phyloP scores from a whole-genome alignment of 1,139 yeast species.

The Kazachstania sp. region DNA sequence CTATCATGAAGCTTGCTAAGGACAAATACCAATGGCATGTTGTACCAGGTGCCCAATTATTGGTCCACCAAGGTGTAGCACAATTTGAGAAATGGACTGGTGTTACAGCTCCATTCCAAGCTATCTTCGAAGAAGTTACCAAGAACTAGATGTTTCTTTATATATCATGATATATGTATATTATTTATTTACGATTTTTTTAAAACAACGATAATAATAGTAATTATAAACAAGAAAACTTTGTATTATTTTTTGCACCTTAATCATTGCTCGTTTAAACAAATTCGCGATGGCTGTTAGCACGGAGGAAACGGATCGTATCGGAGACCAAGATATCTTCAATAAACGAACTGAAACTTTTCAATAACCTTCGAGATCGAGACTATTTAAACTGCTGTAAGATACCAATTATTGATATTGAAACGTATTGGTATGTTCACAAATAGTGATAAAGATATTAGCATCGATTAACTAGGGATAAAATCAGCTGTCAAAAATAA shows the following conservation, averaged over 20 bases:
- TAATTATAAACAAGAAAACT: too few relatives aligned
- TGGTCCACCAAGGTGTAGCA: constrained; percentile 83
- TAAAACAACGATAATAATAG: too few relatives aligned
- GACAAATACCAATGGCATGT: constrained; percentile 58
- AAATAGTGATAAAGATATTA: neutral
- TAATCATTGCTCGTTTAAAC: too few relatives aligned
- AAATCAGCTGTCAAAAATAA: neutral
- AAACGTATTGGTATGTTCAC: neutral
- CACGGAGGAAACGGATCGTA: too few relatives aligned
- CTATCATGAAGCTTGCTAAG: constrained; percentile 68
- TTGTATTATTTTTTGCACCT: too few relatives aligned
- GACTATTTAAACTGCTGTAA: too few relatives aligned
- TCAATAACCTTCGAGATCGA: too few relatives aligned
- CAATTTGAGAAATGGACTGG: constrained; percentile 82
- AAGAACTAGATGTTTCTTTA: constrained; percentile 32
- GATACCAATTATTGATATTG: too few relatives aligned
- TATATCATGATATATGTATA: neutral
- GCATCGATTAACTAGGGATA: neutral
- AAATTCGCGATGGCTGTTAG: too few relatives aligned
- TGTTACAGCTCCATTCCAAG: constrained; percentile 50
- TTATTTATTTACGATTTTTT: neutral
- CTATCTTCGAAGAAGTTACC: constrained; percentile 52
- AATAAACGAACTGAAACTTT: too few relatives aligned
- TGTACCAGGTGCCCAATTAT: constrained; percentile 83
- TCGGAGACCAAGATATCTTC: too few relatives aligned